Percentiles rank a stretch among this genome's conserved stretches.
phyloP scores from a whole-genome alignment of 2,329 filamentous ascomycete genomes.

The Diaporthe longicolla region DNA sequence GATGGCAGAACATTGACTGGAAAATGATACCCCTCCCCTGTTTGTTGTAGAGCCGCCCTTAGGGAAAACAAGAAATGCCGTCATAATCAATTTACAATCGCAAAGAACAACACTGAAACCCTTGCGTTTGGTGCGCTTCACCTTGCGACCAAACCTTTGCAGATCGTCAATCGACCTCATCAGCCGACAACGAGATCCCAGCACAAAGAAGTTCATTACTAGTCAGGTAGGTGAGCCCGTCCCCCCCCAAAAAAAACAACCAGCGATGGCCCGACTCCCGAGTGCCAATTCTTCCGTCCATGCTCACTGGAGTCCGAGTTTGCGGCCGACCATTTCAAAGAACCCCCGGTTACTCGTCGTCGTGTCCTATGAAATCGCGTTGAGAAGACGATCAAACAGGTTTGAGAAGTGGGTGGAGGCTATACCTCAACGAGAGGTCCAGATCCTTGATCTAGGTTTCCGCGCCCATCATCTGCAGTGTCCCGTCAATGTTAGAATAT shows the following conservation, averaged over 20 bases:
- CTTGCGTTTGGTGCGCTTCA: background rate
- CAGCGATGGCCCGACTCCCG: background rate
- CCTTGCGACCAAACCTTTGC: background rate
- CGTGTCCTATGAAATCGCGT: constrained; percentile 34
- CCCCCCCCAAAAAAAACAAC: background rate
- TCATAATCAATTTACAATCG: background rate
- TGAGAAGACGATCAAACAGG: constrained; percentile 26
- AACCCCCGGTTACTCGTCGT: constrained; percentile 33
- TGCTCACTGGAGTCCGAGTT: constrained; percentile 34
- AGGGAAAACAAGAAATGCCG: background rate
- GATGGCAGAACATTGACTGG: constrained; percentile 9
- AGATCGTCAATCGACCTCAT: background rate
- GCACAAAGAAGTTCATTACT: constrained; percentile 3
- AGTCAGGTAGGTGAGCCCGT: background rate
- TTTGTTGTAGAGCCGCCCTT: constrained; percentile 13
- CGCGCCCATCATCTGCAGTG: constrained; percentile 6
- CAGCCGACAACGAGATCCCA: background rate
- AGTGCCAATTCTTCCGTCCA: background rate
- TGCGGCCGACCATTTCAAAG: constrained; percentile 38
- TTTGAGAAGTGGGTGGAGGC: constrained; percentile 17
- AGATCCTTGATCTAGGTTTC: constrained; percentile 14
- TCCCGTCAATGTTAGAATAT: constrained; percentile 20
- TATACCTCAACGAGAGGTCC: constrained; percentile 38
- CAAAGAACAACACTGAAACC: constrained; percentile 6
- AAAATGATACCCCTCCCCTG: constrained; percentile 21